Evolutionary conservation across 129 eudicot genomes (phyloP), one percentile per base, ranked within the genome.

Genomic region (Rutidosis leptorrhynchoides): DNA sequence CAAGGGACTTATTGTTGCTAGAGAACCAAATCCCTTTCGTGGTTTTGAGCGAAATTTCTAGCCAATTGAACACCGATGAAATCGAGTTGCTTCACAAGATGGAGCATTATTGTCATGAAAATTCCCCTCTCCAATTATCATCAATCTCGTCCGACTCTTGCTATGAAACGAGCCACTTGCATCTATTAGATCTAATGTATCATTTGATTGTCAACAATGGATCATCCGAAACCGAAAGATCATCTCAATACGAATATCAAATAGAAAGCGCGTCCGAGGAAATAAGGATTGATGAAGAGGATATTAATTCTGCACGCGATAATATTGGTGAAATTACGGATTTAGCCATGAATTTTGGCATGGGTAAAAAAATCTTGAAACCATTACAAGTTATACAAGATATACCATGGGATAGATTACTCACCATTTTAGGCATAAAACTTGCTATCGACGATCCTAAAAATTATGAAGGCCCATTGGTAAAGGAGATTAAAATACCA

Each of bases 401-500:
- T 20, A 28, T 82, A 14, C 81, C 78, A 45, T 74, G 77, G 83
- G 74, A 70, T 3, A 73, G 58, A 62, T 68, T 77, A 22, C 7
- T 32, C 27, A 73, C 15, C 27, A 58, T 67, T 20, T 33, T 43
- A 7, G 83, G 78, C 45, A 6, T 65, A 32, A 51, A 72, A 51
- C 17, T 37, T 37, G 16, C 3, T 29, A 33, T 16, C 30, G 32
- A 46, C 30, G 17, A 25, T 20, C 37, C 21, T 32, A 46, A 17
- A 3, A 37, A 64, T 16, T 5, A 24, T 58, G 79, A 74, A 56
- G 61, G 62, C 48, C 71, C n/a, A 22, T 8, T 35, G n/a, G 73
- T 55, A 26, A 63, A 70, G 64, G 88, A 83, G 76, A 86, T 86
- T 32, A 58, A 26, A 14, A 67, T 86, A 48, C 94, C 94, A 24